A percentile compares a stretch with the other conserved stretches of the same genome.
phyloP scores from a whole-genome alignment of 1,139 yeast species.

The Yamadazyma diddensiae region DNA sequence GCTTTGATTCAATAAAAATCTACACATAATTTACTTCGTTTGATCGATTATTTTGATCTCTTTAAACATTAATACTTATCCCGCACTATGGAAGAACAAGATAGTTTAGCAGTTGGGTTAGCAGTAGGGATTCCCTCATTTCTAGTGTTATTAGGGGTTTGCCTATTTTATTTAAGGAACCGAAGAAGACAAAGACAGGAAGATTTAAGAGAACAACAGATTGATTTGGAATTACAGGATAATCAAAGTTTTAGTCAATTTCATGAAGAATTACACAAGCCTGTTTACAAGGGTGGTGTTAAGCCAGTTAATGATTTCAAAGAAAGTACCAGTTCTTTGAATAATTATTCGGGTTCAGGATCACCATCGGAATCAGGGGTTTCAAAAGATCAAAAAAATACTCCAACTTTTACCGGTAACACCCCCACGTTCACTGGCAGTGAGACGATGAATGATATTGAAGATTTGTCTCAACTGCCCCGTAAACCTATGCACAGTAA shows the following conservation, averaged over 20 bases:
- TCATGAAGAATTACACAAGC: slow-evolving; percentile 34
- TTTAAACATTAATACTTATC: no score
- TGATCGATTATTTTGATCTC: no score
- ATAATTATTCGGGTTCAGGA: slow-evolving; percentile 3
- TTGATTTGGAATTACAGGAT: slow-evolving; percentile 36
- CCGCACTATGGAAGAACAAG: slow-evolving; percentile 20
- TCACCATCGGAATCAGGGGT: slow-evolving; percentile 5
- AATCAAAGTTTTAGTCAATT: slow-evolving; percentile 37
- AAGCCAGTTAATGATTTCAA: slow-evolving; percentile 2
- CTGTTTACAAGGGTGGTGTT: neutral
- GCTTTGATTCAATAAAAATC: no score
- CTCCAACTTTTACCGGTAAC: no score
- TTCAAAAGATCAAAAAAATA: slow-evolving; percentile 2
- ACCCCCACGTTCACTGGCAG: slow-evolving; percentile 5
- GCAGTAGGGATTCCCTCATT: slow-evolving; percentile 43
- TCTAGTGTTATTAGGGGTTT: slow-evolving; percentile 22
- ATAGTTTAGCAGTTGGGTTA: slow-evolving; percentile 37
- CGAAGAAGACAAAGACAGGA: slow-evolving; percentile 32
- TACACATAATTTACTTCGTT: no score
- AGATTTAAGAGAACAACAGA: slow-evolving; percentile 26
- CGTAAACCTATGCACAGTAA: slow-evolving; percentile 10
- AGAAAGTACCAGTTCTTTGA: slow-evolving; percentile 1
- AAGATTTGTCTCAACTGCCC: neutral
- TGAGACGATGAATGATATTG: slow-evolving; percentile 1
- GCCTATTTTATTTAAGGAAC: slow-evolving; percentile 28